Percentiles rank a stretch among this genome's conserved stretches.
Conservation (phyloP, 257 asterid species). For the Solanum stenotomum region DNA sequence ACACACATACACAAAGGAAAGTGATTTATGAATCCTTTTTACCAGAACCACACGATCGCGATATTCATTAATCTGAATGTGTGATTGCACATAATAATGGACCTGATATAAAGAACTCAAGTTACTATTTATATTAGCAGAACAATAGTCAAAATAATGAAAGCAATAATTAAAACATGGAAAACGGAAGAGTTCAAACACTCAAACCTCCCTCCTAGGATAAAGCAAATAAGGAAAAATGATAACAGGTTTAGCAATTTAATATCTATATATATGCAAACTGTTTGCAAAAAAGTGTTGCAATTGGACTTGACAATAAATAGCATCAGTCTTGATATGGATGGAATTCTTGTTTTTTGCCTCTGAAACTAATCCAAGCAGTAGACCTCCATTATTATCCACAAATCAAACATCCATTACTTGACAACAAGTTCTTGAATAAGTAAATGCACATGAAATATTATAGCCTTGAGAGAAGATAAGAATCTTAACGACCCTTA, state of each 20-base stretch:
- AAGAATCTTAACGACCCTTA: constrained; percentile 10
- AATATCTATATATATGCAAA: background rate
- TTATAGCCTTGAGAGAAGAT: background rate
- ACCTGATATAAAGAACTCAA: constrained; percentile 24
- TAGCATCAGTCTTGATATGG: background rate
- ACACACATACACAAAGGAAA: background rate
- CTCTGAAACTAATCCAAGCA: background rate
- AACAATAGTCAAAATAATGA: background rate
- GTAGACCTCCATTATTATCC: background rate
- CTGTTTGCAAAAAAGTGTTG: background rate
- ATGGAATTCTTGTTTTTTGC: background rate
- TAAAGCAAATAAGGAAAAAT: background rate
- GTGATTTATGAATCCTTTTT: constrained; percentile 6
- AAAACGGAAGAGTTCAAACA: background rate
- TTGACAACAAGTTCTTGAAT: background rate
- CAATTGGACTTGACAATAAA: background rate
- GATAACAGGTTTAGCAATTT: background rate
- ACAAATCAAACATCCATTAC: background rate
- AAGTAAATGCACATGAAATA: background rate
- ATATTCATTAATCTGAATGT: constrained; percentile 75
- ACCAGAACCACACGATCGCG: constrained; percentile 74
- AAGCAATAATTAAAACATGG: background rate
- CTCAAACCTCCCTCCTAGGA: background rate
- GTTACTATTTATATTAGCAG: background rate
- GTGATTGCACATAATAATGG: constrained; percentile 72